phyloP scores from a whole-genome alignment of 2,329 filamentous ascomycete species.

The Dendryphion nanum region DNA sequence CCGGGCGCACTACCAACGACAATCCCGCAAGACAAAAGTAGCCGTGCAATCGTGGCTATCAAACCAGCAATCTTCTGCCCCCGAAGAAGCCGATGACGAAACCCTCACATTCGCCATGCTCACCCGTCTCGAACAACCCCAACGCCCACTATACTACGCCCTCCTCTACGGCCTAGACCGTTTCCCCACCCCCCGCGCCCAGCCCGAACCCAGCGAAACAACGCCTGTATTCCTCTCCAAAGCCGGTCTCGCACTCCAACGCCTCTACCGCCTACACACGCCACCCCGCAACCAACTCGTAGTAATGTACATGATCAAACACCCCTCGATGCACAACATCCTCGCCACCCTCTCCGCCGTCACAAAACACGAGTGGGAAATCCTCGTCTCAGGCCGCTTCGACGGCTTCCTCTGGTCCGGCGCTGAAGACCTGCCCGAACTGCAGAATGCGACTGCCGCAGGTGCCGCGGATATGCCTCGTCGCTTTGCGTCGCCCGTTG shows the following conservation, averaged over 20 bases:
- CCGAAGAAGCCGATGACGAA: conserved; percentile 90
- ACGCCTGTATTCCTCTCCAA: conserved; percentile 74
- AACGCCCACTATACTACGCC: conserved; percentile 79
- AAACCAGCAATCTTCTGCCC: conserved; percentile 73
- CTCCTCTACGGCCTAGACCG: conserved; percentile 63
- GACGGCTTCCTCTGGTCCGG: conserved; percentile 95
- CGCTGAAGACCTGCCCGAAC: conserved; percentile 59
- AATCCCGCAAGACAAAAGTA: conserved; percentile 89
- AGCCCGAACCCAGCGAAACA: conserved; percentile 58
- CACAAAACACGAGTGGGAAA: conserved; percentile 92
- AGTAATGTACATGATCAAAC: conserved; percentile 80
- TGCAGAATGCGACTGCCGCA: conserved; percentile 4
- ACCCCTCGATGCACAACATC: conserved; percentile 78
- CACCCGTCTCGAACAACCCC: conserved; percentile 74
- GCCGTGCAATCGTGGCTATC: conserved; percentile 89
- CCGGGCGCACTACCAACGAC: conserved; percentile 84
- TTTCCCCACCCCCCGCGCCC: conserved; percentile 58
- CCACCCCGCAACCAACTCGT: conserved; percentile 82
- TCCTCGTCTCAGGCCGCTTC: conserved; percentile 88
- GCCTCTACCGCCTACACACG: conserved; percentile 73
- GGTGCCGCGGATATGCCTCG: conserved; percentile 31
- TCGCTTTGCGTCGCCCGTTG: conserved; percentile 48
- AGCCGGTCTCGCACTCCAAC: conserved; percentile 75
- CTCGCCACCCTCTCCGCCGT: conserved; percentile 85
- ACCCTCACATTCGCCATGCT: conserved; percentile 91